Evolutionary conservation across 148 eudicot genomes (phyloP).

Genomic region (Chenopodium berlandieri): DNA sequence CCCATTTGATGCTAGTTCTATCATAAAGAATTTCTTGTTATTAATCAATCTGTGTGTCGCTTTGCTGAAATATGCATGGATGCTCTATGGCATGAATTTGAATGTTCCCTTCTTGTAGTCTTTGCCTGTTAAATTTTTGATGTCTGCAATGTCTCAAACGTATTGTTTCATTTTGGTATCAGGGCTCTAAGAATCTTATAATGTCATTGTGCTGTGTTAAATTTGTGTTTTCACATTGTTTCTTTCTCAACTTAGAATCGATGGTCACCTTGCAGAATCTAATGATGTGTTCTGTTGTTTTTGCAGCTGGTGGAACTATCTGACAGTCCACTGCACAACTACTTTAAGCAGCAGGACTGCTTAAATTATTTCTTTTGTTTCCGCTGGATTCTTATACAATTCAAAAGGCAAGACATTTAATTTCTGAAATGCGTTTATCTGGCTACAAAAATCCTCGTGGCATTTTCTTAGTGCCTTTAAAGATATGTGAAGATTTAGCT

Average conservation of each 20-base stretch:
- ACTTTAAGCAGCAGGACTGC: conserved; percentile 83
- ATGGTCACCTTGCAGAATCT: neutral
- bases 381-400: conserved; percentile 97
- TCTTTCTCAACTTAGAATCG: neutral
- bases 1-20: neutral
- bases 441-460: neutral
- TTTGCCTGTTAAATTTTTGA: neutral
- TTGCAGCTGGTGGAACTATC: conserved; percentile 87
- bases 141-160: neutral
- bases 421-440: conserved; percentile 3
- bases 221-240: neutral
- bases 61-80: neutral
- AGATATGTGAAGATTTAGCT: neutral
- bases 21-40: neutral
- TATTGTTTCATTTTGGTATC: neutral
- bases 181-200: neutral
- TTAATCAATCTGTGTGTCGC: neutral
- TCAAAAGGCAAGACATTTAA: conserved; percentile 64
- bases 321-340: conserved; percentile 77
- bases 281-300: conserved; percentile 11
- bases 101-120: neutral
- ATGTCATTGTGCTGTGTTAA: neutral
- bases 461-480: neutral
- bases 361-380: conserved; percentile 96
- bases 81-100: neutral